Conservation (phyloP, 768 basidiomycete species). For the Pulveroboletus ravenelii region DNA sequence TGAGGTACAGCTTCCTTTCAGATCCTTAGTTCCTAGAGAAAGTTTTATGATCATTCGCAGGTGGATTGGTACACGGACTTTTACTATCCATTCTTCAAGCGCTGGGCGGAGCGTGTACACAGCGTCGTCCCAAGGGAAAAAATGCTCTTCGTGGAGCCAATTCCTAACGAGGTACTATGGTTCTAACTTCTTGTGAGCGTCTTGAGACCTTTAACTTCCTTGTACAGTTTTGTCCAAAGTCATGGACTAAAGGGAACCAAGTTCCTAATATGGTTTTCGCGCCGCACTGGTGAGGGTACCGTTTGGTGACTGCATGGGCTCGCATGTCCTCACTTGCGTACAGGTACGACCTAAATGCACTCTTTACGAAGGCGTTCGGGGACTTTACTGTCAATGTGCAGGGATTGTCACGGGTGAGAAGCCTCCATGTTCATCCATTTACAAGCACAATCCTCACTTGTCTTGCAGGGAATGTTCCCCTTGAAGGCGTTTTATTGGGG, state of each 20-base stretch:
- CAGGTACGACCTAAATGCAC: constrained; percentile 89
- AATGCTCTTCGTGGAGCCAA: constrained; percentile 73
- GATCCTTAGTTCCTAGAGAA: not conserved
- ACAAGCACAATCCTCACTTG: constrained; percentile 5
- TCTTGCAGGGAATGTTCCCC: constrained; percentile 75
- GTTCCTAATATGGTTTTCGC: constrained; percentile 63
- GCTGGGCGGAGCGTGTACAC: constrained; percentile 62
- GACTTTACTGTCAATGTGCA: constrained; percentile 92
- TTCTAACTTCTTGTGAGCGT: not conserved
- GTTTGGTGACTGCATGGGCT: not conserved
- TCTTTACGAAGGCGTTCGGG: constrained; percentile 82
- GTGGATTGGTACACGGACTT: constrained; percentile 85
- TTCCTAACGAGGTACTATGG: constrained; percentile 82
- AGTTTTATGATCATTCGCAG: constrained; percentile 32
- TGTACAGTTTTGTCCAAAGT: constrained; percentile 68
- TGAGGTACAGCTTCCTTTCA: constrained; percentile 40
- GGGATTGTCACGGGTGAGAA: constrained; percentile 74
- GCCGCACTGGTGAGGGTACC: constrained; percentile 60
- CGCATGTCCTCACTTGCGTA: not conserved
- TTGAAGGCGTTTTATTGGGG: constrained; percentile 85
- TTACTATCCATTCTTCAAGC: constrained; percentile 71
- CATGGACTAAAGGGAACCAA: constrained; percentile 65
- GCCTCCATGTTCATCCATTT: not conserved
- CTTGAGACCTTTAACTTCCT: constrained; percentile 2
- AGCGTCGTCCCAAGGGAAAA: constrained; percentile 46